phyloP scores from a whole-genome alignment of 306 rosid genomes.

The Corylus americana region DNA sequence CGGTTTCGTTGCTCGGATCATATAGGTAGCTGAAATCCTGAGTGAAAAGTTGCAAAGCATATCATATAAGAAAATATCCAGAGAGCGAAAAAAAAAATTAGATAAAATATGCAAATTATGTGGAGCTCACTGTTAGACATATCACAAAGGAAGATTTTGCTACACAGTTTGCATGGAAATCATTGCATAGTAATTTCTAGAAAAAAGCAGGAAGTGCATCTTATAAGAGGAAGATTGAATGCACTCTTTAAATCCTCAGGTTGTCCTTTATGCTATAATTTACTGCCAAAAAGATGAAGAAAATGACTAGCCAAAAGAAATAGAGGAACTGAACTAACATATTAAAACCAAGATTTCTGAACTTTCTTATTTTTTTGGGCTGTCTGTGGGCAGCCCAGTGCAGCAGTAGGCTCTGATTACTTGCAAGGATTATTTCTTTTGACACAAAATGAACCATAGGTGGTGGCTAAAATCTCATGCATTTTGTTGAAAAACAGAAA shows the following conservation, averaged over 20 bases:
- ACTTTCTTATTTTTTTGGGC: neutral
- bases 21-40: constrained; percentile 72
- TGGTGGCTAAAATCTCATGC: no score
- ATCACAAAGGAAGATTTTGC: neutral
- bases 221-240: neutral
- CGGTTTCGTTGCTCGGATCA: constrained; percentile 68
- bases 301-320: neutral
- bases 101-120: neutral
- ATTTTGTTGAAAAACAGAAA: neutral
- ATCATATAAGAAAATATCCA: constrained; percentile 9
- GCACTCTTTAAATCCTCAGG: no score
- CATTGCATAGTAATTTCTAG: neutral
- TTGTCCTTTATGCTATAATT: neutral
- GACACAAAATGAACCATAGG: no score
- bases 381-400: no score
- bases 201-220: neutral
- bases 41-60: constrained; percentile 13
- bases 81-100: neutral
- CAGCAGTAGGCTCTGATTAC: neutral
- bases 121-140: neutral
- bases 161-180: neutral
- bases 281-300: neutral
- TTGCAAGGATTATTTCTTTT: neutral
- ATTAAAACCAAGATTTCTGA: neutral
- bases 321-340: neutral